phyloP scores from a whole-genome alignment of 2,329 filamentous ascomycete species.

The Nemania serpens region DNA sequence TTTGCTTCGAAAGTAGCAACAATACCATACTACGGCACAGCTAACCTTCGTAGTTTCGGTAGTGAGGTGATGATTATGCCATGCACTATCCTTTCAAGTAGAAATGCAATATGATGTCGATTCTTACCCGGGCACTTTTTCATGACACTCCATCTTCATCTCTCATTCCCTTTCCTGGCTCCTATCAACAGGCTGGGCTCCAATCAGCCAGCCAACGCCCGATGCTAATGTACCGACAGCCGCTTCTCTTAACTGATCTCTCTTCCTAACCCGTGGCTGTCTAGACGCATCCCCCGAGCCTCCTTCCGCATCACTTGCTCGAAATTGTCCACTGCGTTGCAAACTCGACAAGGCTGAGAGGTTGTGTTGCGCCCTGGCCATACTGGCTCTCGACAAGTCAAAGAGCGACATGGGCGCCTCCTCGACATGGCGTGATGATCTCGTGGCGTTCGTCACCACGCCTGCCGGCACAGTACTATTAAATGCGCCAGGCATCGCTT shows the following conservation, averaged over 20 bases:
- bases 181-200: constrained; percentile 52
- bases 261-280: constrained; percentile 60
- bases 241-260: constrained; percentile 71
- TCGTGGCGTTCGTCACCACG: constrained; percentile 38
- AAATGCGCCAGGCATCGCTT: constrained; percentile 62
- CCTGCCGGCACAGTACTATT: constrained; percentile 42
- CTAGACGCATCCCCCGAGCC: constrained; percentile 37
- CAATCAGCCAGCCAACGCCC: constrained; percentile 70
- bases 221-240: constrained; percentile 70
- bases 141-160: constrained; percentile 8
- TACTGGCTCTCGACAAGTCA: constrained; percentile 65
- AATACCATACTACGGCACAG: not conserved
- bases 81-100: not conserved
- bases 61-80: not conserved
- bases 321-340: constrained; percentile 49
- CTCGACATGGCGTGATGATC: constrained; percentile 40
- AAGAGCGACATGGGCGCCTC: constrained; percentile 69
- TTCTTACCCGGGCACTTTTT: not conserved
- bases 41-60: not conserved
- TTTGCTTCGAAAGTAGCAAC: not conserved
- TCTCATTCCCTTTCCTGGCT: constrained; percentile 34
- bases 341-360: constrained; percentile 60
- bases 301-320: constrained; percentile 38
- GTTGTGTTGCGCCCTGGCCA: constrained; percentile 62
- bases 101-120: not conserved